Conservation (phyloP, 1,139 yeast species). For the Pichia inconspicua region DNA sequence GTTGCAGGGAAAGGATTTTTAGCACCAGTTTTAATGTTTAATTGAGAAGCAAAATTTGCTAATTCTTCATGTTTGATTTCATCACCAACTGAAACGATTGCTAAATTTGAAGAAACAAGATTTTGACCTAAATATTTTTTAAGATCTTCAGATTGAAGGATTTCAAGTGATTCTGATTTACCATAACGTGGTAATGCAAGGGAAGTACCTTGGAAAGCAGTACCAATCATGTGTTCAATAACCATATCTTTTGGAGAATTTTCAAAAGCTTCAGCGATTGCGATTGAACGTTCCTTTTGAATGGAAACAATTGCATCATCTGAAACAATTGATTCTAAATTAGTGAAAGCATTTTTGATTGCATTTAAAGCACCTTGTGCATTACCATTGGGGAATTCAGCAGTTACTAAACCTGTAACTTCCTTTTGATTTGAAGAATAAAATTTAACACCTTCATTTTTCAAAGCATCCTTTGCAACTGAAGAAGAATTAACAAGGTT, state of each 20-base stretch:
- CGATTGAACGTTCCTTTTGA: slow-evolving; percentile 27
- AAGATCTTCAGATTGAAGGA: slow-evolving; percentile 53
- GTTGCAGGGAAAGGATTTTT: slow-evolving; percentile 49
- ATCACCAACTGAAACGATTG: slow-evolving; percentile 62
- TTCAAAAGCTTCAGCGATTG: slow-evolving; percentile 40
- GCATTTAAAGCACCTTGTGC: slow-evolving; percentile 22
- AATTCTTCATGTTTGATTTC: slow-evolving; percentile 60
- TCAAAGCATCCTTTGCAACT: slow-evolving; percentile 29
- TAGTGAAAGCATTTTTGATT: slow-evolving; percentile 17
- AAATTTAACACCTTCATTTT: slow-evolving; percentile 31
- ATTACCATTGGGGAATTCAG: slow-evolving; percentile 27
- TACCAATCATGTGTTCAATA: slow-evolving; percentile 64
- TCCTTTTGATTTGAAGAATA: slow-evolving; percentile 28
- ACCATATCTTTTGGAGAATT: slow-evolving; percentile 42
- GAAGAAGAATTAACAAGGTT: slow-evolving; percentile 37
- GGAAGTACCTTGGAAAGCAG: slow-evolving; percentile 81
- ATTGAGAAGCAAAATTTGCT: slow-evolving; percentile 53
- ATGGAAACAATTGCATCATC: slow-evolving; percentile 21
- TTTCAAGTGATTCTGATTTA: slow-evolving; percentile 53
- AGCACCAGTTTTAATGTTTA: slow-evolving; percentile 42
- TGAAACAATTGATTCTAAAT: slow-evolving; percentile 18
- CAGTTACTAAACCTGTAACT: slow-evolving; percentile 25
- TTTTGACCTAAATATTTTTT: slow-evolving; percentile 47
- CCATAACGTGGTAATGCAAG: slow-evolving; percentile 70
- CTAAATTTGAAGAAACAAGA: slow-evolving; percentile 55